Evolutionary conservation across 192 early-diverging fungal species (phyloP), one percentile per base, ranked within the genome.

Genomic region (Rhizoclosmatium globosum): DNA sequence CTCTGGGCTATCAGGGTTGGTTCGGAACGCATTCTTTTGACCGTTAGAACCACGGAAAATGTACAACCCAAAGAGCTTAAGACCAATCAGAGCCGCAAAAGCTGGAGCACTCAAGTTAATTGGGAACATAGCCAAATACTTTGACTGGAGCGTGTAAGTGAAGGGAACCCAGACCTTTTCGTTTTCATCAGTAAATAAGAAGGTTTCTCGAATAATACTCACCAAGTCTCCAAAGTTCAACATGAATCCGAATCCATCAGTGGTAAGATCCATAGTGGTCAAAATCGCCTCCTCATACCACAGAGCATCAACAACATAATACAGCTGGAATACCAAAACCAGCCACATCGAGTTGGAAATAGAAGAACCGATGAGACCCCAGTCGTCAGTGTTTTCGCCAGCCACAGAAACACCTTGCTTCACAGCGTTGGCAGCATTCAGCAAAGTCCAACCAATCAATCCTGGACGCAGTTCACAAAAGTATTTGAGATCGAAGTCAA

Each of bases 261-360:
- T 96, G 21, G 92, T 95, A n/a, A 99, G 94, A 73, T 99, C 96
- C 95, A 98, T 97, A 3, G 96, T 99, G 19, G 97, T 97, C 83
- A 99, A 79, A 23, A 99, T 94, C 13, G 94, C 91, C 21, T 85
- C 61, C 71, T 95, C 94, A 74, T 91, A 92, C 86, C 87, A 93
- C 47, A 96, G 81, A 2, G 95, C 91, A 84, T 99, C 97, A 43
- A 95, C 74, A 53, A 94, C 92, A 84, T 99, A 99, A 78, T 89
- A 91, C 41, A 86, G 87, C 81, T 99, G 93, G 64, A 94, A 93
- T 41, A 91, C 58, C 6, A 92, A 78, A 4, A 95, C 94, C 42
- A 96, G 82, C 50, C 85, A 78, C 95, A 97, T 94, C 2, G 91
- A 85, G 68, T 94, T 92, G 61, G 94, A 90, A 44, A 98, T 73